Conservation (phyloP, 805 yeast species). For the Pichia sporocuriosa region DNA sequence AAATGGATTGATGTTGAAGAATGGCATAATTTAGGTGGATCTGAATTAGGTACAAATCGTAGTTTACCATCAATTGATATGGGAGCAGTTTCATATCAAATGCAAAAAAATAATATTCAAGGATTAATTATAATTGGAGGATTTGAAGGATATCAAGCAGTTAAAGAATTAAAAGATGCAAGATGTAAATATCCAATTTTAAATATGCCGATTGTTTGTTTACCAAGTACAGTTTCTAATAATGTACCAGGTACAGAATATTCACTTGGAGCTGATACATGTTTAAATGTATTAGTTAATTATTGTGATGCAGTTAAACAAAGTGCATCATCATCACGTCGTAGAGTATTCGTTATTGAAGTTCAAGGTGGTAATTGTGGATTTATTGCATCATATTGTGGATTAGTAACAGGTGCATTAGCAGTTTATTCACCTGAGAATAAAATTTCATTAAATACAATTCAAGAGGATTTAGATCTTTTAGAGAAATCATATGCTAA, state of each 20-base stretch:
- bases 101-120: slow-evolving; percentile 81
- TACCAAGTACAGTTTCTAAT: slow-evolving; percentile 95
- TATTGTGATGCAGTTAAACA: slow-evolving; percentile 96
- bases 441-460: slow-evolving; percentile 57
- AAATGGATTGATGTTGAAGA: slow-evolving; percentile 82
- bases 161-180: slow-evolving; percentile 74
- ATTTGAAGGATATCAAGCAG: slow-evolving; percentile 88
- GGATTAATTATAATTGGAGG: slow-evolving; percentile 94
- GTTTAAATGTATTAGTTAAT: slow-evolving; percentile 81
- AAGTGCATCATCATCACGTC: slow-evolving; percentile 89
- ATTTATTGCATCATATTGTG: slow-evolving; percentile 79
- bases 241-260: slow-evolving; percentile 99
- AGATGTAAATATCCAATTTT: slow-evolving; percentile 79
- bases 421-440: slow-evolving; percentile 90
- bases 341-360: slow-evolving; percentile 91
- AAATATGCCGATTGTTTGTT: slow-evolving; percentile 86
- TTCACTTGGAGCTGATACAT: slow-evolving; percentile 92
- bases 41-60: slow-evolving; percentile 95
- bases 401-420: slow-evolving; percentile 84
- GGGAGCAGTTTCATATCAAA: slow-evolving; percentile 87
- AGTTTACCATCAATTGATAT: slow-evolving; percentile 74
- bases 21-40: slow-evolving; percentile 89
- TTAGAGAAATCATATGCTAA: slow-evolving; percentile 60
- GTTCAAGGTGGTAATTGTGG: slow-evolving; percentile 98
- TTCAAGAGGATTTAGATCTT: slow-evolving; percentile 69